phyloP scores from a whole-genome alignment of 805 yeast species.

The Starmerella powellii region DNA sequence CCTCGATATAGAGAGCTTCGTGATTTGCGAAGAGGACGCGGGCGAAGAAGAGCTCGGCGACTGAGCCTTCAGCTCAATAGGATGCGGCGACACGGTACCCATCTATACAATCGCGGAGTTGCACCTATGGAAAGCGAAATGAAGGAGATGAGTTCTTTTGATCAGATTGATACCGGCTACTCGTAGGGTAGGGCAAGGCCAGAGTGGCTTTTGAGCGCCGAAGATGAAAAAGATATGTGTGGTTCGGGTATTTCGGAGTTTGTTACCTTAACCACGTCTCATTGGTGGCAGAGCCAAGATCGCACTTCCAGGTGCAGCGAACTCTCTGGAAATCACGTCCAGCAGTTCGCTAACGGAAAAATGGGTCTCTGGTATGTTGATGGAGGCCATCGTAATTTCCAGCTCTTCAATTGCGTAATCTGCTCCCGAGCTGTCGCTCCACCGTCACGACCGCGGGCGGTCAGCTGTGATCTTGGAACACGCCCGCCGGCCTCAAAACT shows the following conservation, averaged over 20 bases:
- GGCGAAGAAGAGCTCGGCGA: conserved; percentile 5
- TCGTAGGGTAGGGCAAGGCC: neutral
- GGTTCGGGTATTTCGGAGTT: conserved; percentile 3
- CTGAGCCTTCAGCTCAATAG: conserved; percentile 7
- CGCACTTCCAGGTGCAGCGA: no score
- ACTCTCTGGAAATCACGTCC: no score
- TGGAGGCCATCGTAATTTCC: no score
- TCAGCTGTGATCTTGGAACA: no score
- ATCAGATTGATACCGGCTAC: conserved; percentile 1
- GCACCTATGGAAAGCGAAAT: neutral
- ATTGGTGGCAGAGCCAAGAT: no score
- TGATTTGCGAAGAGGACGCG: neutral
- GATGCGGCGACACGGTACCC: conserved; percentile 16
- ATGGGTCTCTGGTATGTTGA: no score
- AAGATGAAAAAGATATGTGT: conserved; percentile 22
- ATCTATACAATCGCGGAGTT: neutral
- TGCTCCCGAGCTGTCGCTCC: no score
- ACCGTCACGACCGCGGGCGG: no score
- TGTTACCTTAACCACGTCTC: no score
- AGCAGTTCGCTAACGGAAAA: no score
- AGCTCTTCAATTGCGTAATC: no score
- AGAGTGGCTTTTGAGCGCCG: neutral
- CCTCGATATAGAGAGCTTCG: conserved; percentile 43
- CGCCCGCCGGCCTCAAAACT: no score
- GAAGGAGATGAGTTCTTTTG: neutral